phyloP scores from a whole-genome alignment of 116 monocot genomes.

The Posidonia oceanica region DNA sequence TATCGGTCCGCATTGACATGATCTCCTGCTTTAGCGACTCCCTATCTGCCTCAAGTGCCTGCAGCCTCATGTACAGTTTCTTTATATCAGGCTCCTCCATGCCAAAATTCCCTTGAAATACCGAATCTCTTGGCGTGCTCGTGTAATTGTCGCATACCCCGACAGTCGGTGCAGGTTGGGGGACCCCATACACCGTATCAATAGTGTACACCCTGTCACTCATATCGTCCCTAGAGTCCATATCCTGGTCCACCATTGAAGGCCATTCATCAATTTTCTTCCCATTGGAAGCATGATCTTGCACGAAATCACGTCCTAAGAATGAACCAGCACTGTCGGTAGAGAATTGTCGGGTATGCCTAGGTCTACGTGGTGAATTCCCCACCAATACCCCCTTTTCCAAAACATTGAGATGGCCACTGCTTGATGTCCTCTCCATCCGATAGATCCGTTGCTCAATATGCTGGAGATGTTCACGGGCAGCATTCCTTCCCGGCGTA shows the following conservation, averaged over 20 bases:
- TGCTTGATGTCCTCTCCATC: slow-evolving; percentile 22
- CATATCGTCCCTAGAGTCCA: slow-evolving; percentile 2
- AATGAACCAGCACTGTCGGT: slow-evolving; percentile 13
- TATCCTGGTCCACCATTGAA: slow-evolving; percentile 8
- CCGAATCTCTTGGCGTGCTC: slow-evolving; percentile 22
- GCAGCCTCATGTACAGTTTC: slow-evolving; percentile 65
- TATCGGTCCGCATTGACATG: slow-evolving; percentile 65
- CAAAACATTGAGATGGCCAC: not conserved
- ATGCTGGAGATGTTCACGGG: slow-evolving; percentile 16
- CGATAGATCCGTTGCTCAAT: slow-evolving; percentile 34
- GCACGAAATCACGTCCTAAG: not conserved
- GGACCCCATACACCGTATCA: slow-evolving; percentile 40
- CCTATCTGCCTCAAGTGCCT: slow-evolving; percentile 81
- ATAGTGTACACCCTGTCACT: slow-evolving; percentile 54
- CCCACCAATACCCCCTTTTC: slow-evolving; percentile 22
- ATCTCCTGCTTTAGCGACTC: slow-evolving; percentile 78
- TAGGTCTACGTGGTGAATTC: slow-evolving; percentile 6
- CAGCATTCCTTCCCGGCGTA: slow-evolving; percentile 4
- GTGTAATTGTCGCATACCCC: slow-evolving; percentile 5
- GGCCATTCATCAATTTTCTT: slow-evolving; percentile 14
- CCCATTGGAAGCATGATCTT: not conserved
- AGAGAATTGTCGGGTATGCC: not conserved
- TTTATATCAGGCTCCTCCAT: slow-evolving; percentile 46
- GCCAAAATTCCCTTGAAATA: not conserved
- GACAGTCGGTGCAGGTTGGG: not conserved